These are phyloP conservation scores for Fusarium devonianum DNA, from an alignment of 2,329 filamentous ascomycete species.

Conservation along the genomic window DNA sequence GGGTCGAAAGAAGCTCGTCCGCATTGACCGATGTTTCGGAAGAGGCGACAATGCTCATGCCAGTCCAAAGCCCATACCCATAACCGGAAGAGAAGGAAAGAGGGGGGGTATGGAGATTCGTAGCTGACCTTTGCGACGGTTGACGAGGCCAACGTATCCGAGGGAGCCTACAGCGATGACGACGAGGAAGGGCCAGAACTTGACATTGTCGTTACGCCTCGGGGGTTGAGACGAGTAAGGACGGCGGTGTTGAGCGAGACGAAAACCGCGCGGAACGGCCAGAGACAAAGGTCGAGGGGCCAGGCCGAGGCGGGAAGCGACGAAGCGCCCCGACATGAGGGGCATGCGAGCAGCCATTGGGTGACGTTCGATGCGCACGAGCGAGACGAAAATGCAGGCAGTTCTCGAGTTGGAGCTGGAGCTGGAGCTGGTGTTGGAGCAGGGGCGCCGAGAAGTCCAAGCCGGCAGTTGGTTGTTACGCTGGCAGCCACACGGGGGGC, in stretches of 20 bases:
- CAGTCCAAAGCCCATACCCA: not conserved
- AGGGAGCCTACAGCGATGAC: slow-evolving; percentile 57
- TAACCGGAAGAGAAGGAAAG: not conserved
- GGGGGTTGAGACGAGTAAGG: slow-evolving; percentile 55
- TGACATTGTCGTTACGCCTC: slow-evolving; percentile 51
- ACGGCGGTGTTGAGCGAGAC: slow-evolving; percentile 35
- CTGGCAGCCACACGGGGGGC: slow-evolving; percentile 24
- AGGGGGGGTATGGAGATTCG: not conserved
- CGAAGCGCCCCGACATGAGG: slow-evolving; percentile 39
- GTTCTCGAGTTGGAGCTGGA: not conserved
- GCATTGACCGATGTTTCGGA: slow-evolving; percentile 19
- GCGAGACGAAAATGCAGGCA: not conserved
- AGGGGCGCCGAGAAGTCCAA: too few species aligned
- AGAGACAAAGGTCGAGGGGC: slow-evolving; percentile 23
- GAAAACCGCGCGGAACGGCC: slow-evolving; percentile 21
- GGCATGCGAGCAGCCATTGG: slow-evolving; percentile 47
- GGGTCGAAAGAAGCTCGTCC: slow-evolving; percentile 18
- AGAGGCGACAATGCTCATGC: slow-evolving; percentile 6
- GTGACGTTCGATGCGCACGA: slow-evolving; percentile 16
- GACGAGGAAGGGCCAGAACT: slow-evolving; percentile 65
- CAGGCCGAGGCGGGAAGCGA: slow-evolving; percentile 33
- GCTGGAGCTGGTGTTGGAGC: not conserved
- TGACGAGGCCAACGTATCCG: slow-evolving; percentile 59
- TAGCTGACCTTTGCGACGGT: slow-evolving; percentile 56
- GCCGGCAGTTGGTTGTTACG: not conserved